Conservation (phyloP, 1,284 basidiomycete genomes). For the Coriolopsis trogii region DNA sequence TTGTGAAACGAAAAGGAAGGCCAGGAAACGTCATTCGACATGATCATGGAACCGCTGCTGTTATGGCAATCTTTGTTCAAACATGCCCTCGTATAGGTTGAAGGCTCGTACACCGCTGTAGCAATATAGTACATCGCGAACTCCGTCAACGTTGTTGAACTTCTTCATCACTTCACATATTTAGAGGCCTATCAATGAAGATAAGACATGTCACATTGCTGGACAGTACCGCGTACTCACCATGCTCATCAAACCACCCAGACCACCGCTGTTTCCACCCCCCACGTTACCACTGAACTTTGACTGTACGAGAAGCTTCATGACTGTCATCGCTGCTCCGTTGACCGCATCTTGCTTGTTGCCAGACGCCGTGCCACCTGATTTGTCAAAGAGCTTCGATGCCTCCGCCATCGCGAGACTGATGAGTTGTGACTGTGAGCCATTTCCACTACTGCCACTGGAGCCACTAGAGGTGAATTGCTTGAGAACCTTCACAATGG, state of each 20-base stretch:
- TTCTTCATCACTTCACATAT: conserved; percentile 28
- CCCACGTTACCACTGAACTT: conserved; percentile 64
- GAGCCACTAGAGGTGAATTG: conserved; percentile 58
- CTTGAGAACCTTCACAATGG: conserved; percentile 65
- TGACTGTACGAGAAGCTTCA: conserved; percentile 77
- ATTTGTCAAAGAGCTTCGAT: conserved; percentile 71
- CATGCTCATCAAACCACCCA: conserved; percentile 57
- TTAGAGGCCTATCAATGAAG: conserved; percentile 43
- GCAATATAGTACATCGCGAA: too few relatives aligned
- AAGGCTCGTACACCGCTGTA: too few relatives aligned
- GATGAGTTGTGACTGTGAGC: conserved; percentile 66
- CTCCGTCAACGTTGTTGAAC: too few relatives aligned
- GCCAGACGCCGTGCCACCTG: conserved; percentile 64
- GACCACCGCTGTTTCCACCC: conserved; percentile 61
- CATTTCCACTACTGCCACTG: conserved; percentile 38
- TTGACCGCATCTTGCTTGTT: conserved; percentile 84
- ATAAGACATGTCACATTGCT: neutral
- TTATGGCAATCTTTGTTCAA: too few relatives aligned
- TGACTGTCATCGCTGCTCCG: conserved; percentile 80
- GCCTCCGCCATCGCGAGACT: conserved; percentile 85
- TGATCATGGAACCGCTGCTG: too few relatives aligned
- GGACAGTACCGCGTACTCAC: conserved; percentile 38
- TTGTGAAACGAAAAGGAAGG: too few relatives aligned
- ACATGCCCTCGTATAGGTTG: too few relatives aligned
- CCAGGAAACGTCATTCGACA: too few relatives aligned